phyloP scores from a whole-genome alignment of 2,329 filamentous ascomycete genomes.

The Elsinoe necatrix region DNA sequence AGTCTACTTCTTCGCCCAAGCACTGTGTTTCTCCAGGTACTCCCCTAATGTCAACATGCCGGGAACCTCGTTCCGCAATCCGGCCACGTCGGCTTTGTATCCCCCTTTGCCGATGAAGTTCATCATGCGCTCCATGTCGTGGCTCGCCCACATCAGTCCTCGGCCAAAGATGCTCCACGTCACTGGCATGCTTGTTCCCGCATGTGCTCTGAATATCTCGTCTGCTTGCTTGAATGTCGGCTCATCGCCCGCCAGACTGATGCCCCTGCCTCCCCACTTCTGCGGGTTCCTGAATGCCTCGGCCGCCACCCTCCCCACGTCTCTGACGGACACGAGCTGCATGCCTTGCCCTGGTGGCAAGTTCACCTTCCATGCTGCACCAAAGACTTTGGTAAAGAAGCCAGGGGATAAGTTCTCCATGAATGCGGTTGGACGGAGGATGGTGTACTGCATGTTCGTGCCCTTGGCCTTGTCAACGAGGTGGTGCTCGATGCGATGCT shows the following conservation, averaged over 20 bases:
- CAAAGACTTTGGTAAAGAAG: conserved; percentile 43
- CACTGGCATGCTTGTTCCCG: conserved; percentile 37
- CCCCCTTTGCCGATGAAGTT: conserved; percentile 44
- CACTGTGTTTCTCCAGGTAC: conserved; percentile 19
- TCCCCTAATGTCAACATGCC: conserved; percentile 17
- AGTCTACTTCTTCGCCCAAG: not conserved
- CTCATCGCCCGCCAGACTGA: conserved; percentile 47
- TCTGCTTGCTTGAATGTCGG: conserved; percentile 40
- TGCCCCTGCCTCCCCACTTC: conserved; percentile 37
- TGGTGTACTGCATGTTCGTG: conserved; percentile 50
- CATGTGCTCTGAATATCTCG: conserved; percentile 39
- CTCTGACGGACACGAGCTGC: conserved; percentile 37
- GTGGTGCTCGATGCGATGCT: conserved; percentile 54
- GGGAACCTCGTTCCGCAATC: conserved; percentile 37
- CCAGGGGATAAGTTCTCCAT: conserved; percentile 50
- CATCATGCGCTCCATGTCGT: conserved; percentile 28
- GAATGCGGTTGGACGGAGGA: conserved; percentile 55
- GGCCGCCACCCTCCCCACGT: conserved; percentile 46
- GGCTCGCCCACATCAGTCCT: conserved; percentile 35
- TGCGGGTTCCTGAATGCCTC: conserved; percentile 40
- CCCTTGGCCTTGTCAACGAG: conserved; percentile 41
- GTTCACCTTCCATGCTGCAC: conserved; percentile 35
- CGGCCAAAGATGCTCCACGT: conserved; percentile 37
- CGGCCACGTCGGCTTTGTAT: conserved; percentile 39
- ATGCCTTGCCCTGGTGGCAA: conserved; percentile 18